Base-by-base conservation (phyloP, 139 green algal genomes). In the Tetradesmus obliquus region DNA sequence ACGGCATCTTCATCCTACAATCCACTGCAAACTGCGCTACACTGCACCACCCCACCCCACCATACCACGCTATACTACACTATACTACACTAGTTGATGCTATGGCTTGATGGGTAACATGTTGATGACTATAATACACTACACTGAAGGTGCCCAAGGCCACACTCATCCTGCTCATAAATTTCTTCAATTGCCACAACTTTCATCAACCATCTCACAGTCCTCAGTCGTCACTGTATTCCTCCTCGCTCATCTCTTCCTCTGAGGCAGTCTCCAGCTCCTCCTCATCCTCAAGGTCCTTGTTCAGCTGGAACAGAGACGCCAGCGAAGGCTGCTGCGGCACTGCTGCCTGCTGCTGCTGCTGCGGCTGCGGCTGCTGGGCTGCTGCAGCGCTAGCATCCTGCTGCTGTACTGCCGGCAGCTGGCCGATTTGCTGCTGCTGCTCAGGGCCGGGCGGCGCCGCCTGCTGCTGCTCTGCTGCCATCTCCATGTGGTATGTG, bases 191-290 rank as follows among this genome's bases (percentile, higher is more conserved):
- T 45, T 45, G 32, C 32, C 32, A 45, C 32, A 45, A 45, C 32
- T 45, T 45, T 45, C 32, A 45, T 45, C 0, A 45, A 45, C 32
- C 32, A 45, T 45, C 32, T 45, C 32, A 45, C 54, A n/a, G 22
- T 53, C 13, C 76, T 82, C 76, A 82, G n/a, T 82, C 76, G 6
- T 82, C 76, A n/a, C 76, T 82, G 76, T 82, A 51, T 19, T 82
- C 76, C 24, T 82, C 76, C 6, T 82, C 76, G 6, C 76, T 82
- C 24, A 55, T 55, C n/a, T 82, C 76, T 53, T 82, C 76, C 76
- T 82, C 76, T 53, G 76, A 55, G 3, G n/a, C 24, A 3, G 76
- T 55, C 24, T 53, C 76, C 20, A 82, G 76, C 76, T 82, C 76
- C 66, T 76, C 66, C 15, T 82, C 76, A 82, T 55, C 76, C n/a